Evolutionary conservation across 805 yeast genomes (phyloP), one percentile per base, ranked within the genome.

Genomic region (Cyberlindnera veronae): DNA sequence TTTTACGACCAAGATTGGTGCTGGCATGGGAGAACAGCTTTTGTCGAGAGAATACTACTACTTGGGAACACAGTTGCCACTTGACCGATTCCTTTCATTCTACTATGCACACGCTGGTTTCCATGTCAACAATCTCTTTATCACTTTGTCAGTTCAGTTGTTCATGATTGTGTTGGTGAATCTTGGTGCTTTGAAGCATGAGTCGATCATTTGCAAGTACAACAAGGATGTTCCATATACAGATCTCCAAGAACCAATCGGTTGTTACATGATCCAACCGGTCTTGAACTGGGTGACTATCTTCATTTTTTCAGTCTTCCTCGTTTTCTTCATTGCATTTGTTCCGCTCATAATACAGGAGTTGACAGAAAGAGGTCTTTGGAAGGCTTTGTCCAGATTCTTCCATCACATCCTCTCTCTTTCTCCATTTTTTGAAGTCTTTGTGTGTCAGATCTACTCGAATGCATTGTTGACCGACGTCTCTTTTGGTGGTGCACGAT

Each of bases 1-100:
- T 58, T 91, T 91, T 67, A 91, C 96, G 0, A 84, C 96, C 3
- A 91, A 91, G 65, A 90, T 91, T 58, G 98, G 98, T 3, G 93
- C 96, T 31, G 98, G 98, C 36, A 91, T 91, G 98, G 98, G 98
- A 8, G 98, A 91, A 60, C 98, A 91, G 61, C 75, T 90, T 61
- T 65, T 91, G 24, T 87, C 96, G 6, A 74, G 98, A 55, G 98
- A 91, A 56, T 88, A 90, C 63, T 91, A 82, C 60, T 88, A 86
- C 62, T 62, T 91, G 45, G 97, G 98, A 2, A 87, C 96, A 2
- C 87, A 81, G 52, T 67, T 91, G 39, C 95, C 96, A 3, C 71
- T 90, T 32, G 97, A 91, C 60, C 66, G 96, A 35, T 90, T 91
- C 65, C 64, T 91, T 38, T 87, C 97, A 0, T 91, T 91, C 63